Base-by-base conservation (phyloP, 1,284 basidiomycete genomes). In the Rhodotorula sp. region DNA sequence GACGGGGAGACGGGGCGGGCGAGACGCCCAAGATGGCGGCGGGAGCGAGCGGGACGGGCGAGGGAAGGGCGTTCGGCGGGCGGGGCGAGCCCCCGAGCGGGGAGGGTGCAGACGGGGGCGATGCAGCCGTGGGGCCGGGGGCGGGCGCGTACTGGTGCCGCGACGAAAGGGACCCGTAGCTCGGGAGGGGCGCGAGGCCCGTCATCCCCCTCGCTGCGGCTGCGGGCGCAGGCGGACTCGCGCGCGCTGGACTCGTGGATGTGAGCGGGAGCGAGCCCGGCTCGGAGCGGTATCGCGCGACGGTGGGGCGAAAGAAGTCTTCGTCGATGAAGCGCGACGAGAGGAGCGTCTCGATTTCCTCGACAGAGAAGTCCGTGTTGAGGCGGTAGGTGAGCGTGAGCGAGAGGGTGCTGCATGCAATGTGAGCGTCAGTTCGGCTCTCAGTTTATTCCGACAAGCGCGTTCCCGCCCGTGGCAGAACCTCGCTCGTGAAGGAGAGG, bases 311-410 rank as follows among this genome's bases (percentile, higher is more conserved):
- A 66, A 79, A 79, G 63, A 79, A 79, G 55, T 79, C 78, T 36
- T 79, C 77, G 68, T 79, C 78, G 69, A 79, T 75, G 67, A 79
- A 79, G 29, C 76, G 63, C 1, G 78, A 79, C 60, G 74, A 77
- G 55, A 79, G 70, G 32, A 79, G 67, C 15, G 78, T 78, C 55
- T 79, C 78, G 46, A 76, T 78, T 32, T 78, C 78, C 50, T 79
- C 77, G 53, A 79, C 76, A 10, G 68, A 63, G 60, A 79, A 79
- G 56, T 78, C 72, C 34, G 75, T 69, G 46, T 74, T 72, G n/a
- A 57, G 41, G 29, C 78, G 77, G 62, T 79, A 79, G 13, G 69
- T 72, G 58, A 72, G 64, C 34, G 66, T 46, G 22, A 79, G 61
- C 21, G 62, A 51, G 13, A 79, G 72, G 15, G 55, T 65, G 1